Conservation (phyloP, 177 flowering plant species). For the Telopea speciosissima region DNA sequence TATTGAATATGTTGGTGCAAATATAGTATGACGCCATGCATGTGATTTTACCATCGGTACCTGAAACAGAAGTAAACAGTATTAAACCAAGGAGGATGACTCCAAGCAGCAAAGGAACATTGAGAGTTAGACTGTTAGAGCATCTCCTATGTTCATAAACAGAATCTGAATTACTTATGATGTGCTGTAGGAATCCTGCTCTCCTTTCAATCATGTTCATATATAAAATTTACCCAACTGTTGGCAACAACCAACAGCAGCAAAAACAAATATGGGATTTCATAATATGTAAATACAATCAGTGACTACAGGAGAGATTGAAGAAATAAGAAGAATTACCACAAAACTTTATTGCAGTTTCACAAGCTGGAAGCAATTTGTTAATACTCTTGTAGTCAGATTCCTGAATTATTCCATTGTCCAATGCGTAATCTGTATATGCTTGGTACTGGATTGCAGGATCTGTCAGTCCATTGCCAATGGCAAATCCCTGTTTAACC, state of each 20-base stretch:
- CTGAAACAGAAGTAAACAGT: conserved; percentile 32
- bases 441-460: no score
- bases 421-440: no score
- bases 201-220: no score
- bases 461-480: conserved; percentile 84
- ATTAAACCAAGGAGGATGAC: background rate
- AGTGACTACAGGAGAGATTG: background rate
- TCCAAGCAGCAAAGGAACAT: background rate
- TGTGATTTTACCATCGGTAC: conserved; percentile 75
- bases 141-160: conserved; percentile 1
- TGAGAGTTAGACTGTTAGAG: no score
- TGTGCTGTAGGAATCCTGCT: no score
- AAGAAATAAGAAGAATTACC: conserved; percentile 32
- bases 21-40: conserved; percentile 86
- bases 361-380: conserved; percentile 54
- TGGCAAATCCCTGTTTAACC: conserved; percentile 70
- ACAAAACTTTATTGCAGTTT: conserved; percentile 58
- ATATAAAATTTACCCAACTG: no score
- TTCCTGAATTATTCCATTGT: no score
- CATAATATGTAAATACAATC: no score
- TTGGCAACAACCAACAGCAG: no score
- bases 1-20: no score
- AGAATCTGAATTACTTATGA: background rate
- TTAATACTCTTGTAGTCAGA: conserved; percentile 44
- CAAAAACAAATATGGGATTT: no score